phyloP scores from a whole-genome alignment of 345 rosid species.

The Syzygium aqueum region DNA sequence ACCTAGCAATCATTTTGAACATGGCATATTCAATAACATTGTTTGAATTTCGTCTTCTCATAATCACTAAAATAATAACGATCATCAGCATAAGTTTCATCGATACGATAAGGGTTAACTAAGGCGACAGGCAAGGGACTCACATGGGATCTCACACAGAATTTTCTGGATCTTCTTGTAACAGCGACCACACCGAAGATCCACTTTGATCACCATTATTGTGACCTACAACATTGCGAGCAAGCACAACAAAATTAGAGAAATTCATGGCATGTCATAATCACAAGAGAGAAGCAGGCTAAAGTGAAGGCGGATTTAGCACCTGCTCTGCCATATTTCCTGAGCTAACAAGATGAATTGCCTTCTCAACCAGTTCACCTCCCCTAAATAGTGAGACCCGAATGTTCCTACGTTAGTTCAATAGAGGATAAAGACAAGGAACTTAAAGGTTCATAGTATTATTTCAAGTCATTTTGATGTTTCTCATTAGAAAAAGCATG shows the following conservation, averaged over 20 bases:
- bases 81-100: not conserved
- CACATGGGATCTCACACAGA: constrained; percentile 59
- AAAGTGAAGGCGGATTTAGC: not conserved
- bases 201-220: constrained; percentile 21
- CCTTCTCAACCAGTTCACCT: not conserved
- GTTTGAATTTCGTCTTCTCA: not conserved
- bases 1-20: too few species aligned
- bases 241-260: not conserved
- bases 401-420: not conserved
- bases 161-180: constrained; percentile 58
- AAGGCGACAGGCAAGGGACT: constrained; percentile 20
- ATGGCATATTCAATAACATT: not conserved
- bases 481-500: not conserved
- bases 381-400: not conserved
- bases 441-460: not conserved
- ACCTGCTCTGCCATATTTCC: not conserved
- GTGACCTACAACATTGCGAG: not conserved
- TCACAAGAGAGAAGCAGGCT: not conserved
- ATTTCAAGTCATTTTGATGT: not conserved
- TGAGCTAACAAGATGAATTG: not conserved
- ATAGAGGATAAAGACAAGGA: not conserved
- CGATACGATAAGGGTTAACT: not conserved
- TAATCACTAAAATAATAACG: too few species aligned
- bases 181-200: not conserved
- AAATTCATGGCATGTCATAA: not conserved